Evolutionary conservation across 2,329 filamentous ascomycete genomes (phyloP).

Genomic region (Penicillium digitatum): DNA sequence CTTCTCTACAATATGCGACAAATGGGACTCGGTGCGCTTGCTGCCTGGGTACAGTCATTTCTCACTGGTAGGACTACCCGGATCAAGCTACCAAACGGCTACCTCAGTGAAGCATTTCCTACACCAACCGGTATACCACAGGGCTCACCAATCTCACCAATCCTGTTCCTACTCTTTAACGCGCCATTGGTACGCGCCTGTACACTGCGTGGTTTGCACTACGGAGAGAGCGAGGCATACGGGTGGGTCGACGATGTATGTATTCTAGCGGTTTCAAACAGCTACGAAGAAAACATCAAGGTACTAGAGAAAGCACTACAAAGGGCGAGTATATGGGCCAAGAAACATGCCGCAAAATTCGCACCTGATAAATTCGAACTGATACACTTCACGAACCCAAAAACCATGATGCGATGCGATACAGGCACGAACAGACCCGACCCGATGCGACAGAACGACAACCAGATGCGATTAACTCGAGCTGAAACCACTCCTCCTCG

Average conservation of each 20-base stretch:
- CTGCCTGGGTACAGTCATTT: not conserved
- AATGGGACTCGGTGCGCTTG: not conserved
- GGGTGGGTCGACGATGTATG: slow-evolving; percentile 3
- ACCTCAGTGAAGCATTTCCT: not conserved
- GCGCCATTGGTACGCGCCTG: not conserved
- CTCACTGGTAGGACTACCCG: not conserved
- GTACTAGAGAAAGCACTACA: not conserved
- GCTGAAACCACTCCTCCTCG: too few relatives aligned
- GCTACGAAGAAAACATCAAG: not conserved
- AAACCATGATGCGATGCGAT: too few relatives aligned
- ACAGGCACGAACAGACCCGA: not conserved
- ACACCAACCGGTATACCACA: not conserved
- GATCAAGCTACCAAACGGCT: not conserved
- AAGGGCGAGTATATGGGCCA: not conserved
- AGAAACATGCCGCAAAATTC: not conserved
- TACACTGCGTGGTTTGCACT: too few relatives aligned
- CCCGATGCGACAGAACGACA: too few relatives aligned
- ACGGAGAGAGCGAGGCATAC: not conserved
- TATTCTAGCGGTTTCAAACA: not conserved
- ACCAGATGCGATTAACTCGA: too few relatives aligned
- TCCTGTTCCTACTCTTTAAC: slow-evolving; percentile 9
- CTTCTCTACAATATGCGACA: not conserved
- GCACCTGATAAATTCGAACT: slow-evolving; percentile 10
- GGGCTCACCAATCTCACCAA: slow-evolving; percentile 4
- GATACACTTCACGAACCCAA: not conserved